Evolutionary conservation across 2,329 filamentous ascomycete species (phyloP).

Genomic region (Pseudogymnoascus sp.): DNA sequence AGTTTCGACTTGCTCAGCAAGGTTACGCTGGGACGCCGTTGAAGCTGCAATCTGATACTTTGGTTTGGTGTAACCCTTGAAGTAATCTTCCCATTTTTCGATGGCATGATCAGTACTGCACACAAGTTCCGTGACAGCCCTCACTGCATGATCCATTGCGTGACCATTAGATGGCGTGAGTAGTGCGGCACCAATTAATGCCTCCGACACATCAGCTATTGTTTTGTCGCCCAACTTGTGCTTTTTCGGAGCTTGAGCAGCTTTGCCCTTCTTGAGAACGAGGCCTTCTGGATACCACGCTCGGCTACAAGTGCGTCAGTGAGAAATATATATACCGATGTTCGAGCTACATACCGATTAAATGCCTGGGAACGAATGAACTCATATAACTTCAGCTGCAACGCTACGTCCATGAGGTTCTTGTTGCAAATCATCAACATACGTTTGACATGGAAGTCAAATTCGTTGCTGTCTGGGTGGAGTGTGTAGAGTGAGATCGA

Average conservation of each 20-base stretch:
- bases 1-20: conserved; percentile 55
- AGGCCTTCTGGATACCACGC: conserved; percentile 84
- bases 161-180: conserved; percentile 35
- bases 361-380: conserved; percentile 80
- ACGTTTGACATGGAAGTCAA: conserved; percentile 77
- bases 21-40: conserved; percentile 59
- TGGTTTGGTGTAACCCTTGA: conserved; percentile 56
- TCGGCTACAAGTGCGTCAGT: conserved; percentile 36
- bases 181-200: conserved; percentile 80
- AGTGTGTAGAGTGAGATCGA: conserved; percentile 77
- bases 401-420: conserved; percentile 73
- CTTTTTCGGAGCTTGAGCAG: conserved; percentile 40
- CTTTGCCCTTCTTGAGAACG: conserved; percentile 64
- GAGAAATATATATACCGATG: not conserved
- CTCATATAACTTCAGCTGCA: conserved; percentile 53
- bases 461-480: conserved; percentile 72
- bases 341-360: conserved; percentile 43
- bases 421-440: conserved; percentile 90
- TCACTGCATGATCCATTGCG: conserved; percentile 49
- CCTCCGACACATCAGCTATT: conserved; percentile 90
- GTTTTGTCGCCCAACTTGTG: conserved; percentile 79
- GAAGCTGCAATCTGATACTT: conserved; percentile 56
- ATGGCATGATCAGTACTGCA: conserved; percentile 61
- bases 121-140: conserved; percentile 61
- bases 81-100: conserved; percentile 64